A percentile compares a stretch with the other conserved stretches of the same genome.
phyloP scores from a whole-genome alignment of 495 filamentous ascomycete genomes.

The Podospora didyma region DNA sequence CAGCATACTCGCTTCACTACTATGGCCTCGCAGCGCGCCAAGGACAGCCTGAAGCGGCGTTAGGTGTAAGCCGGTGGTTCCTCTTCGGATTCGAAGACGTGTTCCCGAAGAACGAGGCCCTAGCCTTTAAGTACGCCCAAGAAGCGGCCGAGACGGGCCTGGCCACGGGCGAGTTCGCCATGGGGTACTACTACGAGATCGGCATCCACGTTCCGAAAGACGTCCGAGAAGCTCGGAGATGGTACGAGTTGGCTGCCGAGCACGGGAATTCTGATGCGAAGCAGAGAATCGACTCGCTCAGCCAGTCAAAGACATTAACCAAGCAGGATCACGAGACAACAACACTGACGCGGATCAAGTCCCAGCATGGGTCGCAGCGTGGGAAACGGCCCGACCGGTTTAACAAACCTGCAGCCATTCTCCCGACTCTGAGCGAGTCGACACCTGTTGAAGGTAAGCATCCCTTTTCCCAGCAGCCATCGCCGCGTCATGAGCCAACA shows the following conservation, averaged over 20 bases:
- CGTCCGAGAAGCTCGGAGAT: slow-evolving; percentile 75
- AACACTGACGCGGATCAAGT: slow-evolving; percentile 86
- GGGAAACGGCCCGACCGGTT: slow-evolving; percentile 66
- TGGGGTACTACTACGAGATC: slow-evolving; percentile 97
- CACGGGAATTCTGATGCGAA: slow-evolving; percentile 90
- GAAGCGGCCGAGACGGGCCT: slow-evolving; percentile 76
- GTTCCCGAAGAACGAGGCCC: slow-evolving; percentile 90
- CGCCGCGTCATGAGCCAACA: slow-evolving; percentile 22
- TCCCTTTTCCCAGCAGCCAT: slow-evolving; percentile 16
- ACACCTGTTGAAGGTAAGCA: slow-evolving; percentile 7
- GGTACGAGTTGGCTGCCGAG: slow-evolving; percentile 87
- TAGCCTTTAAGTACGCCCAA: slow-evolving; percentile 87
- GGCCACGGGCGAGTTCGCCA: slow-evolving; percentile 89
- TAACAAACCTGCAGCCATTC: slow-evolving; percentile 37
- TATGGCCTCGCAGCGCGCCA: slow-evolving; percentile 90
- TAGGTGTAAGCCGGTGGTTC: slow-evolving; percentile 99
- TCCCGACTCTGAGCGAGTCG: slow-evolving; percentile 49
- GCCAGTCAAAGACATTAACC: slow-evolving; percentile 78
- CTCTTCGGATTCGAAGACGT: slow-evolving; percentile 87
- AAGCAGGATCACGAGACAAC: slow-evolving; percentile 90
- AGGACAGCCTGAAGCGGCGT: slow-evolving; percentile 82
- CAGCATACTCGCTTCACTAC: slow-evolving; percentile 87
- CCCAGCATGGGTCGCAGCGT: slow-evolving; percentile 82
- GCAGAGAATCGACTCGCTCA: slow-evolving; percentile 77
- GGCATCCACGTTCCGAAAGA: slow-evolving; percentile 82